Evolutionary conservation across 352 stramenopile genomes (phyloP), one percentile per base, ranked within the genome.

Genomic region (Phytophthora boehmeriae): DNA sequence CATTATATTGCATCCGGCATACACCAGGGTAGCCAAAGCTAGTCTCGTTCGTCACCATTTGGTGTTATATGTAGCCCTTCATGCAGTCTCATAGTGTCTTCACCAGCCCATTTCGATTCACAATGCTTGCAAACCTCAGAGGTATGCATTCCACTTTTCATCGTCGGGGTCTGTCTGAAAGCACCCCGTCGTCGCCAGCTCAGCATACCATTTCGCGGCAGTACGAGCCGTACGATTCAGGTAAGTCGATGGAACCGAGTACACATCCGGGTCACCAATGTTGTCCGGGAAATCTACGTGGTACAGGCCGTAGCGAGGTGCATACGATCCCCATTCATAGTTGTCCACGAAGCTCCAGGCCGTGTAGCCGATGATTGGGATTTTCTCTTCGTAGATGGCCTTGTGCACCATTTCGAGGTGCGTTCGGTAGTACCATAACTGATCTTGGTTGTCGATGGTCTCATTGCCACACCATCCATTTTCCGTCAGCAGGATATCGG

Each of bases 361-460:
- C 67, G 94, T 97, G 68, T 98, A 98, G 4, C 88, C 92, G 50
- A 82, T 72, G 27, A 98, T 63, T 22, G 76, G 71, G 42, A 89
- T 85, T 14, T 77, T 64, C 16, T 83, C 69, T 14, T 84, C 58
- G 10, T 60, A 62, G 53, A 83, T 78, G 38, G 71, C 76, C 49
- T 65, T 71, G 54, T 83, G 71, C 30, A 90, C 80, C 35, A 81
- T 69, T 39, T 86, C 63, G 16, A 90, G 34, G 52, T 83, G 73
- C 4, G 55, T 68, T 46, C 78, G 71, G 23, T 63, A 86, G 52
- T 90, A 90, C 71, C 74, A 84, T 1, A 87, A 43, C 48, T 88
- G 80, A 30, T 90, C 71, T 28, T 64, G 44, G 52, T 86, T 88
- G 14, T 81, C 72, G 28, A 90, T 77, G 20, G 62, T 73, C 11